These are phyloP conservation scores for Lipomyces yarrowii DNA, from an alignment of 1,139 yeast genomes.

Conservation along the genomic window DNA sequence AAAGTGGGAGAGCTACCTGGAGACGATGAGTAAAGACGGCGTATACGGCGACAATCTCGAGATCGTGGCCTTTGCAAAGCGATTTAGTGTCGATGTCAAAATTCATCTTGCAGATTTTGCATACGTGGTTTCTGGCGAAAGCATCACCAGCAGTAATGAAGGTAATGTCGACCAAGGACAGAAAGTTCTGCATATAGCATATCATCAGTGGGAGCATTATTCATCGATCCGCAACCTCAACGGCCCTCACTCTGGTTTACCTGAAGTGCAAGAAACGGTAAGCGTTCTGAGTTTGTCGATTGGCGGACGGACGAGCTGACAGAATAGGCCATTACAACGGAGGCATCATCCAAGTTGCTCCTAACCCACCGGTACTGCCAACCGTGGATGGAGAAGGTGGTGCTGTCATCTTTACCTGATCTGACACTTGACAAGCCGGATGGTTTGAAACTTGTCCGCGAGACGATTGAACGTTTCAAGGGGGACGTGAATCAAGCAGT, in stretches of 20 bases:
- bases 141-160: conserved; percentile 8
- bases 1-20: conserved; percentile 43
- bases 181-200: conserved; percentile 44
- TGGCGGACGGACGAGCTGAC: background rate
- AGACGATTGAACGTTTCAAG: conserved; percentile 23
- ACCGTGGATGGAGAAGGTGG: conserved; percentile 31
- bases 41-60: conserved; percentile 49
- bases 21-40: conserved; percentile 45
- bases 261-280: conserved; percentile 36
- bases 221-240: conserved; percentile 45
- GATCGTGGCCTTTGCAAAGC: conserved; percentile 47
- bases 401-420: conserved; percentile 22
- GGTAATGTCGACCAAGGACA: background rate
- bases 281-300: background rate
- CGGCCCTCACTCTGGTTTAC: conserved; percentile 47
- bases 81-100: conserved; percentile 40
- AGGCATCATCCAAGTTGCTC: conserved; percentile 15
- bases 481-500: conserved; percentile 27
- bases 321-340: conserved; percentile 6
- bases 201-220: conserved; percentile 50
- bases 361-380: conserved; percentile 22
- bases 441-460: conserved; percentile 12
- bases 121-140: conserved; percentile 41
- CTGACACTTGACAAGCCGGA: conserved; percentile 13
- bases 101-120: conserved; percentile 45